phyloP scores from a whole-genome alignment of 805 yeast genomes.

The Barnettozyma populi region DNA sequence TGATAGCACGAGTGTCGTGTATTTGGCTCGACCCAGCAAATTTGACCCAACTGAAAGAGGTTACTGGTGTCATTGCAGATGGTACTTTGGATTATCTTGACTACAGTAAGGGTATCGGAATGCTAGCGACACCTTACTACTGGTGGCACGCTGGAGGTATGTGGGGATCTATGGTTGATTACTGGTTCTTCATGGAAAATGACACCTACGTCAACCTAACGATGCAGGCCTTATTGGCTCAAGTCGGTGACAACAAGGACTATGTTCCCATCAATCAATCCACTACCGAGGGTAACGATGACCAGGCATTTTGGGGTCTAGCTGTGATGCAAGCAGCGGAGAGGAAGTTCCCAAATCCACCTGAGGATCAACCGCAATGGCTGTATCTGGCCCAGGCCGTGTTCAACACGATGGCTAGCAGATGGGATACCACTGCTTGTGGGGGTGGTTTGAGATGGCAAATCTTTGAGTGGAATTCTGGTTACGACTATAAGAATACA shows the following conservation, averaged over 20 bases:
- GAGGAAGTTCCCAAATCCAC: conserved; percentile 72
- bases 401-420: conserved; percentile 72
- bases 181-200: conserved; percentile 60
- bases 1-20: conserved; percentile 9
- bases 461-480: conserved; percentile 82
- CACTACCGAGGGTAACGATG: conserved; percentile 86
- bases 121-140: conserved; percentile 69
- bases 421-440: conserved; percentile 68
- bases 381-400: conserved; percentile 76
- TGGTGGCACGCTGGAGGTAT: conserved; percentile 97
- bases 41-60: conserved; percentile 32
- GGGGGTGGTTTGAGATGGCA: conserved; percentile 90
- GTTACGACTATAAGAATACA: conserved; percentile 83
- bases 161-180: conserved; percentile 59
- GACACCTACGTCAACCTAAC: conserved; percentile 53
- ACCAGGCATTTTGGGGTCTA: conserved; percentile 91
- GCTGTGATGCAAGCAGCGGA: conserved; percentile 84
- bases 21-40: conserved; percentile 27
- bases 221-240: conserved; percentile 54
- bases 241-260: conserved; percentile 57
- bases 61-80: conserved; percentile 49
- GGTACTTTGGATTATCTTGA: conserved; percentile 74
- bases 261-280: conserved; percentile 80
- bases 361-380: conserved; percentile 59
- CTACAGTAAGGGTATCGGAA: conserved; percentile 71